phyloP scores from a whole-genome alignment of 345 rosid species.

The Syzygium aqueum region DNA sequence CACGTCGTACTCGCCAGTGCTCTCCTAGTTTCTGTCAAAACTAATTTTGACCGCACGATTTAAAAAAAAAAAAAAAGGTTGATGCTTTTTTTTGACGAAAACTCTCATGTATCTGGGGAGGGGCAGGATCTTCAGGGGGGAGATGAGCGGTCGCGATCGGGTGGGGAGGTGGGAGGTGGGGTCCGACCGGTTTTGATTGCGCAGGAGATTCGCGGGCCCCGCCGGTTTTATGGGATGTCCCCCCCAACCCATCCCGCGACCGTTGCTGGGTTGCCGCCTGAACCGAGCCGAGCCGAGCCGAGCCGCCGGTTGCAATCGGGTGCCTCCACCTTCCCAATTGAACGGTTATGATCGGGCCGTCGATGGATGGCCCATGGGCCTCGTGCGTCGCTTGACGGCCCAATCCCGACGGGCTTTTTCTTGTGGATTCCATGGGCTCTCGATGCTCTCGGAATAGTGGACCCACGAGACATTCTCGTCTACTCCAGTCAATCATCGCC shows the following conservation, averaged over 20 bases:
- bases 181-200: neutral
- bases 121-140: neutral
- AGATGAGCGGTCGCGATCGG: neutral
- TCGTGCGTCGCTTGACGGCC: neutral
- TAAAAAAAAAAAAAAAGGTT: neutral
- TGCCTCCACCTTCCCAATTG: neutral
- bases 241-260: neutral
- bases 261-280: neutral
- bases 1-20: neutral
- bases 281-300: neutral
- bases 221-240: neutral
- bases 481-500: neutral
- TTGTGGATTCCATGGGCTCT: neutral
- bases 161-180: neutral
- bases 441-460: neutral
- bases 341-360: neutral
- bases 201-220: neutral
- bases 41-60: neutral
- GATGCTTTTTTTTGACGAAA: neutral
- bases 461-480: neutral
- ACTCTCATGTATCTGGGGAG: neutral
- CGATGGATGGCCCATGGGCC: neutral
- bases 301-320: neutral
- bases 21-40: neutral
- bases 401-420: neutral